Conservation (phyloP, 2,329 filamentous ascomycete species). For the Fusarium neocosmosporiellum region DNA sequence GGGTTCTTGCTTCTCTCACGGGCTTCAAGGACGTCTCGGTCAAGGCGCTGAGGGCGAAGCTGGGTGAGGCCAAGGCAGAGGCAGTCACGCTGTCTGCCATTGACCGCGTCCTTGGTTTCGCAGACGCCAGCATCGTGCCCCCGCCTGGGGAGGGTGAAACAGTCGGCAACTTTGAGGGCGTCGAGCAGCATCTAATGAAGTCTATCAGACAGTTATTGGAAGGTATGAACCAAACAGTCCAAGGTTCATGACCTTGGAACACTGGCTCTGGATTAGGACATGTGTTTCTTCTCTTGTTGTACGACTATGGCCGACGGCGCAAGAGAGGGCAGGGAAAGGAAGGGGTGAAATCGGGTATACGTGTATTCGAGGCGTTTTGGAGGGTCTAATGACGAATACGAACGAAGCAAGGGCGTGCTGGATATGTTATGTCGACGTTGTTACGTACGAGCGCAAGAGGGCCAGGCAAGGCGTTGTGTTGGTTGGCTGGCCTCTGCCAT, state of each 20-base stretch:
- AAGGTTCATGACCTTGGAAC: slow-evolving; percentile 17
- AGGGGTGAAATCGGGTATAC: slow-evolving; percentile 20
- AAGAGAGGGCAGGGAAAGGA: slow-evolving; percentile 9
- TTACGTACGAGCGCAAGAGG: slow-evolving; percentile 8
- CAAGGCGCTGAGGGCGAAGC: slow-evolving; percentile 54
- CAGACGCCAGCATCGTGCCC: slow-evolving; percentile 55
- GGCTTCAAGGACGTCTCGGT: slow-evolving; percentile 60
- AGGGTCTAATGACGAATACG: slow-evolving; percentile 41
- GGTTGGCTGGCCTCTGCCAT: slow-evolving; percentile 5
- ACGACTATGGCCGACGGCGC: not conserved
- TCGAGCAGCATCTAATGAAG: slow-evolving; percentile 56
- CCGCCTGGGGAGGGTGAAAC: slow-evolving; percentile 48
- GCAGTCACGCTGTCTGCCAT: slow-evolving; percentile 62
- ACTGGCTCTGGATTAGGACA: not conserved
- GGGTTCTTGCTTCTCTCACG: slow-evolving; percentile 55
- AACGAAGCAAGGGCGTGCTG: slow-evolving; percentile 33
- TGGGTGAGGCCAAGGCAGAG: slow-evolving; percentile 57
- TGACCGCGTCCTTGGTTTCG: slow-evolving; percentile 61
- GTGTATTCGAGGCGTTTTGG: slow-evolving; percentile 40
- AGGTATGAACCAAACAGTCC: slow-evolving; percentile 55
- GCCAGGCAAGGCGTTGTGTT: not conserved
- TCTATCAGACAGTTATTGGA: slow-evolving; percentile 53
- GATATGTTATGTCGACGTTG: slow-evolving; percentile 29
- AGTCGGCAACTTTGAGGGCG: slow-evolving; percentile 50
- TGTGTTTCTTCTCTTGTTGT: not conserved